phyloP scores from a whole-genome alignment of 2,329 filamentous ascomycete species.

The Penicillium sp. region DNA sequence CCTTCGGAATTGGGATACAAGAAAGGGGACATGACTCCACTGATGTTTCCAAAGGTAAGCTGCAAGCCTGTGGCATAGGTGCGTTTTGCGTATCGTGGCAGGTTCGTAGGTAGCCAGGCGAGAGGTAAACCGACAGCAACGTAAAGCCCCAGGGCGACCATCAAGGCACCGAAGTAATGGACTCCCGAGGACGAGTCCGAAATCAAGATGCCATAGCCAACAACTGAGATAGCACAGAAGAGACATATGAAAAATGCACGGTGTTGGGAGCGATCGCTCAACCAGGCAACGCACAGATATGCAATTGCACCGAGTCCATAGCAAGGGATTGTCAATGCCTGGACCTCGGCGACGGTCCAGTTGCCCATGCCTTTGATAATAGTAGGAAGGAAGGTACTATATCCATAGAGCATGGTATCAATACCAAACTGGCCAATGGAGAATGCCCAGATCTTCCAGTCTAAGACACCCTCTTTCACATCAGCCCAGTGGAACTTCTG shows the following conservation, averaged over 20 bases:
- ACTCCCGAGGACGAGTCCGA: conserved; percentile 58
- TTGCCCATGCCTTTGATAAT: conserved; percentile 68
- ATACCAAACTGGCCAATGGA: conserved; percentile 67
- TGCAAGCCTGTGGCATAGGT: conserved; percentile 70
- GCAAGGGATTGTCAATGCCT: conserved; percentile 75
- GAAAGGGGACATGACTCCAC: conserved; percentile 72
- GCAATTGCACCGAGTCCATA: conserved; percentile 69
- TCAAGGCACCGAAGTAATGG: conserved; percentile 72
- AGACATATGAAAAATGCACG: conserved; percentile 63
- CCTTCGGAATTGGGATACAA: conserved; percentile 45
- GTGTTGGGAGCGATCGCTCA: conserved; percentile 66
- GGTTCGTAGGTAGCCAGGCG: conserved; percentile 62
- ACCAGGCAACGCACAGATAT: conserved; percentile 63
- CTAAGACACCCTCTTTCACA: conserved; percentile 63
- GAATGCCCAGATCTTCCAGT: conserved; percentile 75
- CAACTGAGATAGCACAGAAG: conserved; percentile 61
- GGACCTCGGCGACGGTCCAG: conserved; percentile 64
- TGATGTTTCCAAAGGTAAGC: conserved; percentile 66
- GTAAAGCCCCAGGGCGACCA: conserved; percentile 73
- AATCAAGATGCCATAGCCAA: conserved; percentile 68
- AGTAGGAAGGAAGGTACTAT: conserved; percentile 73
- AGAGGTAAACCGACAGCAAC: conserved; percentile 55
- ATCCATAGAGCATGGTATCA: conserved; percentile 76
- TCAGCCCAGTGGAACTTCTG: conserved; percentile 60
- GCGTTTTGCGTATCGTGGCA: conserved; percentile 72